Evolutionary conservation across 225 moss, liverwort and hornwort species (phyloP).

Genomic region (Ulota crispa): DNA sequence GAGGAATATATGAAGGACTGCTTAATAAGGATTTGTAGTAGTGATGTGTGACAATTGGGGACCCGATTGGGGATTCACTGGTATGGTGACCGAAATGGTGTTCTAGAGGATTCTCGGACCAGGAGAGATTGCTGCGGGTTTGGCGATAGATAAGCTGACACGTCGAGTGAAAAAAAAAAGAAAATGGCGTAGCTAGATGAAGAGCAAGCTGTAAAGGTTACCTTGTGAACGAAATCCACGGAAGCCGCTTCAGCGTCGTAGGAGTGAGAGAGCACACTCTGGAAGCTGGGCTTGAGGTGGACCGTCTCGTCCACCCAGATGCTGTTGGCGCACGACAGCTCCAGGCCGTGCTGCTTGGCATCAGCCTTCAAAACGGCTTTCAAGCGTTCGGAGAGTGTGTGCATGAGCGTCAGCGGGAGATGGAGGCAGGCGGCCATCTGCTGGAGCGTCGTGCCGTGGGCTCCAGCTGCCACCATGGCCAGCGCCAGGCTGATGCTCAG

Average conservation of each 20-base stretch:
- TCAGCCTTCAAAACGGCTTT: constrained; percentile 54
- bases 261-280: constrained; percentile 43
- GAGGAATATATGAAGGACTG: too few species aligned
- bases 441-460: constrained; percentile 52
- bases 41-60: not conserved
- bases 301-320: constrained; percentile 64
- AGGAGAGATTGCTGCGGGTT: not conserved
- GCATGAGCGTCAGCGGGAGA: constrained; percentile 50
- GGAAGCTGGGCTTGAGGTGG: constrained; percentile 49
- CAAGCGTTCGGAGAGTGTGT: constrained; percentile 51
- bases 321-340: constrained; percentile 47
- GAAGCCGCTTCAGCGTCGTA: constrained; percentile 54
- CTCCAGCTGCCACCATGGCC: constrained; percentile 70
- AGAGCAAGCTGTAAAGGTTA: not conserved
- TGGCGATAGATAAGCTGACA: not conserved
- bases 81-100: not conserved
- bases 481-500: constrained; percentile 57
- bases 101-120: not conserved
- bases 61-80: not conserved
- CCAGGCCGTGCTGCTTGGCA: constrained; percentile 39
- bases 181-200: not conserved
- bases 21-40: too few species aligned
- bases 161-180: not conserved
- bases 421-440: constrained; percentile 57
- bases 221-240: constrained; percentile 59